A percentile compares a stretch with the other conserved stretches of the same genome.
These are phyloP conservation scores for Quaeritorhiza haematococci DNA, from an alignment of 371 early-diverging fungal genomes.

Conservation along the genomic window DNA sequence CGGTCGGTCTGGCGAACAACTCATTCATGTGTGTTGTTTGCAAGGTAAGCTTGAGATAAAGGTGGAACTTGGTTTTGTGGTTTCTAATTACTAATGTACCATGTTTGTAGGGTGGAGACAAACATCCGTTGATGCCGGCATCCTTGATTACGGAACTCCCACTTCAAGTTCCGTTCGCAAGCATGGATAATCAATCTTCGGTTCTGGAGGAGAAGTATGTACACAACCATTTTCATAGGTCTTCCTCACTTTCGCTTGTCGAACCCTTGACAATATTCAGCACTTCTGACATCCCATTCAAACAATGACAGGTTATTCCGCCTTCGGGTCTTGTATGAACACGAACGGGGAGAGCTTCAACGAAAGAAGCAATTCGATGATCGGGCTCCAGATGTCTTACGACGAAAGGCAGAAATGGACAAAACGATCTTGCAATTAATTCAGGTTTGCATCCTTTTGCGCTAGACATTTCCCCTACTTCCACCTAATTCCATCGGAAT, in stretches of 20 bases:
- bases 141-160: conserved; percentile 70
- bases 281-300: neutral
- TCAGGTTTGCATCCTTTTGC: conserved; percentile 48
- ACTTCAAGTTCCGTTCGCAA: conserved; percentile 64
- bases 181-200: conserved; percentile 45
- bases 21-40: conserved; percentile 60
- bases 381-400: conserved; percentile 39
- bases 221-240: too few species aligned
- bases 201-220: conserved; percentile 59
- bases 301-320: conserved; percentile 29
- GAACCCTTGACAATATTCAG: neutral
- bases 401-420: conserved; percentile 59
- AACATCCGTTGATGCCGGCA: conserved; percentile 69
- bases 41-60: conserved; percentile 38
- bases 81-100: neutral
- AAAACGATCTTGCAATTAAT: conserved; percentile 69
- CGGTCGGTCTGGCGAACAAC: conserved; percentile 62
- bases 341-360: conserved; percentile 50
- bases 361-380: conserved; percentile 32
- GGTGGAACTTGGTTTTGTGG: neutral
- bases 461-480: conserved; percentile 1
- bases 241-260: neutral
- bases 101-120: conserved; percentile 38
- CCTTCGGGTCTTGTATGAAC: conserved; percentile 38
- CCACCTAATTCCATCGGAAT: conserved; percentile 3